phyloP scores from a whole-genome alignment of 1,139 yeast genomes.

The Candida tropicalis region DNA sequence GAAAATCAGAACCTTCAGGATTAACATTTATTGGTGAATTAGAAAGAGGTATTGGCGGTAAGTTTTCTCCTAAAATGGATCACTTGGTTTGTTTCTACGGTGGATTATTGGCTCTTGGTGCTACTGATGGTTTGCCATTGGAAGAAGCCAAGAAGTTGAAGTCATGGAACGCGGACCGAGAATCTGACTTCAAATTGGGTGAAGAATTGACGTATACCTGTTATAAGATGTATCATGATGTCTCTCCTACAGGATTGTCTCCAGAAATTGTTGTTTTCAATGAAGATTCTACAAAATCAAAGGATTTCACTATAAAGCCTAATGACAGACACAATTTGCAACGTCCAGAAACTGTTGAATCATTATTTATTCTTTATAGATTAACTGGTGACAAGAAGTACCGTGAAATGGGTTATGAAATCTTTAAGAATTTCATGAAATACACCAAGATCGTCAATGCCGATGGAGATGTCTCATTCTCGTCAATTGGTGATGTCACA shows the following conservation, averaged over 20 bases:
- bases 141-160: slow-evolving; percentile 39
- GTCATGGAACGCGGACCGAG: slow-evolving; percentile 40
- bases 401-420: slow-evolving; percentile 89
- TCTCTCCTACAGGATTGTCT: slow-evolving; percentile 69
- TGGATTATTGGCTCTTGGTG: slow-evolving; percentile 87
- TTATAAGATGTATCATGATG: slow-evolving; percentile 76
- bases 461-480: slow-evolving; percentile 61
- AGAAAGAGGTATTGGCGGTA: slow-evolving; percentile 63
- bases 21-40: slow-evolving; percentile 79
- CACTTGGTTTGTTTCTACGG: slow-evolving; percentile 93
- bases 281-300: slow-evolving; percentile 28
- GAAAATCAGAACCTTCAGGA: slow-evolving; percentile 62
- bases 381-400: slow-evolving; percentile 81
- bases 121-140: slow-evolving; percentile 67
- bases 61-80: slow-evolving; percentile 81
- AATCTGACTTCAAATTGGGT: slow-evolving; percentile 65
- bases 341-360: slow-evolving; percentile 94
- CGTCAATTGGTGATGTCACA: slow-evolving; percentile 70
- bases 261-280: slow-evolving; percentile 91
- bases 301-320: slow-evolving; percentile 70
- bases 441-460: slow-evolving; percentile 54
- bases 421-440: slow-evolving; percentile 69
- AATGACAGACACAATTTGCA: slow-evolving; percentile 82
- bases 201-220: slow-evolving; percentile 80
- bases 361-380: slow-evolving; percentile 78